phyloP scores from a whole-genome alignment of 768 basidiomycete species.

The Coprinopsis sp. region DNA sequence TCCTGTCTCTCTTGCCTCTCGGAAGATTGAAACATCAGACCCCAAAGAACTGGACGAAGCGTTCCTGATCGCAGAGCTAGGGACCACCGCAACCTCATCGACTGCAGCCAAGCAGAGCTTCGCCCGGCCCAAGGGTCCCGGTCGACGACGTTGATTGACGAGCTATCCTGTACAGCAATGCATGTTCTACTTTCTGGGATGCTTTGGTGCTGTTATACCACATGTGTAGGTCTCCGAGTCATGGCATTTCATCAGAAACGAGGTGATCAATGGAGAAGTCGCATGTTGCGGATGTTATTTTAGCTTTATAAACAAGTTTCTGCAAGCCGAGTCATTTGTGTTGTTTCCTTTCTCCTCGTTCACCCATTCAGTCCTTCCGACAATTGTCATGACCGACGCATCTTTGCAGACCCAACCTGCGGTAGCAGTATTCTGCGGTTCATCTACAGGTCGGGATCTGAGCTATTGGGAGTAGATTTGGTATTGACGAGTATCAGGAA shows the following conservation, averaged over 20 bases:
- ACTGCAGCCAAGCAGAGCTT: background rate
- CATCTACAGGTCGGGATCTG: constrained; percentile 73
- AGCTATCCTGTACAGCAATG: background rate
- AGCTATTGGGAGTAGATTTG: too few relatives aligned
- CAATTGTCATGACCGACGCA: background rate
- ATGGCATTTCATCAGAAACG: too few relatives aligned
- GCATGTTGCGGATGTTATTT: too few relatives aligned
- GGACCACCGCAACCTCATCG: constrained; percentile 7
- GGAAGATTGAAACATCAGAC: constrained; percentile 82
- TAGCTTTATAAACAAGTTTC: too few relatives aligned
- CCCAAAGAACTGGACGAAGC: constrained; percentile 65
- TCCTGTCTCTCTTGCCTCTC: constrained; percentile 38
- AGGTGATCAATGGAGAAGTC: too few relatives aligned
- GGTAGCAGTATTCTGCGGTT: constrained; percentile 84
- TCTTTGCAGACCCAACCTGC: constrained; percentile 19
- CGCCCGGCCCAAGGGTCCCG: constrained; percentile 2
- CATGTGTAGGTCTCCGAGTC: too few relatives aligned
- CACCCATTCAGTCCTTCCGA: background rate
- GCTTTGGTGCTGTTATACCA: too few relatives aligned
- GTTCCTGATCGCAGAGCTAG: constrained; percentile 58
- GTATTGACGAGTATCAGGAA: too few relatives aligned
- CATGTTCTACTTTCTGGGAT: too few relatives aligned
- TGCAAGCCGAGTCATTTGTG: too few relatives aligned
- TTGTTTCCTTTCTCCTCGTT: too few relatives aligned
- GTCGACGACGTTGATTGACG: background rate